A percentile compares a stretch with the other conserved stretches of the same genome.
These are phyloP conservation scores for Balamuthia mandrillaris DNA, from an alignment of 208 protist genomes.

Conservation along the genomic window DNA sequence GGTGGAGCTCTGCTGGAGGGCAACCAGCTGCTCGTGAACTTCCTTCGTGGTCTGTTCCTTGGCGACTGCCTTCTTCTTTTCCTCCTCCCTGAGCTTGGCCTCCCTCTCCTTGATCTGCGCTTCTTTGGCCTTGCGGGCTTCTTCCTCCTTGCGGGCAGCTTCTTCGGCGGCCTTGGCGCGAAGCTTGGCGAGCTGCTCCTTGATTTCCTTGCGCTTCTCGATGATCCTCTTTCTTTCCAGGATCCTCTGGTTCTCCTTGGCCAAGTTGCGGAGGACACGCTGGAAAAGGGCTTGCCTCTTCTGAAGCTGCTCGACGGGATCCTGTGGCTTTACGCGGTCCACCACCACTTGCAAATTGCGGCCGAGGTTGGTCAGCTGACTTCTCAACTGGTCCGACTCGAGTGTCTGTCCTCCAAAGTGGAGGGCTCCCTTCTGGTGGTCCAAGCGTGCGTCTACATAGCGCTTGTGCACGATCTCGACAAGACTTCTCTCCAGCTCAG, in stretches of 20 bases:
- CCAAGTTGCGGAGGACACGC: background rate
- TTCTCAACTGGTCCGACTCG: background rate
- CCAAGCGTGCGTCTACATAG: background rate
- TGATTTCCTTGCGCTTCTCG: slow-evolving; percentile 31
- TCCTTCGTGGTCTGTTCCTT: background rate
- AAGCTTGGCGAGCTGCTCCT: slow-evolving; percentile 13
- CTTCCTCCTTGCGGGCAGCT: slow-evolving; percentile 16
- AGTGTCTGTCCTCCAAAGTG: too few relatives aligned
- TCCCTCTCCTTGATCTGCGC: background rate
- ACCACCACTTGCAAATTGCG: background rate
- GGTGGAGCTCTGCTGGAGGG: slow-evolving; percentile 5
- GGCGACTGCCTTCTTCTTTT: slow-evolving; percentile 2
- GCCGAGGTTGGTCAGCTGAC: background rate
- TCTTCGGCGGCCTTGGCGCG: background rate
- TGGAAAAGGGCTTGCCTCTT: background rate
- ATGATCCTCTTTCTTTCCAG: slow-evolving; percentile 3
- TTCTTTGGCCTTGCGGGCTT: background rate
- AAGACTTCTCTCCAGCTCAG: background rate
- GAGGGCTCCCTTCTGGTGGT: slow-evolving; percentile 29
- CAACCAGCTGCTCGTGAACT: background rate
- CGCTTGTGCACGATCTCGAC: slow-evolving; percentile 10
- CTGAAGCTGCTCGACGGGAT: background rate
- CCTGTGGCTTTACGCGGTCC: background rate
- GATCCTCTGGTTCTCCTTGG: background rate
- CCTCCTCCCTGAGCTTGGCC: slow-evolving; percentile 10